These are phyloP conservation scores for Eucalyptus shirleyi DNA, from an alignment of 345 rosid genomes.

Conservation along the genomic window DNA sequence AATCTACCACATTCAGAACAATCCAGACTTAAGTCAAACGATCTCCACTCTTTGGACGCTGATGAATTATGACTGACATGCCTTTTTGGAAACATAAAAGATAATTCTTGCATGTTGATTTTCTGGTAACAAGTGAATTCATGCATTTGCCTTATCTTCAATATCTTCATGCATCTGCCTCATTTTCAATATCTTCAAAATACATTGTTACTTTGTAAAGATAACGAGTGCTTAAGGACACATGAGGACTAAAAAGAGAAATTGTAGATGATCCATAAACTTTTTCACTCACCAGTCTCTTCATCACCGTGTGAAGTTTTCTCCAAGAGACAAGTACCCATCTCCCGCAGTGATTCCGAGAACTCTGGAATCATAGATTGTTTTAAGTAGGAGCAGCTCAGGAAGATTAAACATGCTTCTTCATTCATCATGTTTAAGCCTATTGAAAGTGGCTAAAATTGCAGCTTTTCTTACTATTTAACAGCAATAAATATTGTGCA, in stretches of 20 bases:
- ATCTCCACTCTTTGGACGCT: not conserved
- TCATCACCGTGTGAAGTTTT: slow-evolving; percentile 57
- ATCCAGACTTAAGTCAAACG: not conserved
- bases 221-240: not conserved
- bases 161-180: not conserved
- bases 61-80: not conserved
- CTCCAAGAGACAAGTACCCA: slow-evolving; percentile 83
- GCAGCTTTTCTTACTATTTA: not conserved
- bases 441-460: not conserved
- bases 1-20: not conserved
- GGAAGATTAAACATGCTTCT: not conserved
- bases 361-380: slow-evolving; percentile 45
- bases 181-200: not conserved
- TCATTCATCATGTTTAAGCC: not conserved
- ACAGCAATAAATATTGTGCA: not conserved
- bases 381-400: not conserved
- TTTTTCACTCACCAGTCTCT: slow-evolving; percentile 50
- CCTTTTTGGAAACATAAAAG: not conserved
- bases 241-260: not conserved
- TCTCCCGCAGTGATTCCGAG: slow-evolving; percentile 86
- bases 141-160: not conserved
- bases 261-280: not conserved
- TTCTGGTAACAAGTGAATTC: not conserved
- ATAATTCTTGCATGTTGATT: not conserved
- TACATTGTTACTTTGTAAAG: not conserved